Evolutionary conservation across 805 yeast species (phyloP).

Genomic region (Kuraishia piskuri): DNA sequence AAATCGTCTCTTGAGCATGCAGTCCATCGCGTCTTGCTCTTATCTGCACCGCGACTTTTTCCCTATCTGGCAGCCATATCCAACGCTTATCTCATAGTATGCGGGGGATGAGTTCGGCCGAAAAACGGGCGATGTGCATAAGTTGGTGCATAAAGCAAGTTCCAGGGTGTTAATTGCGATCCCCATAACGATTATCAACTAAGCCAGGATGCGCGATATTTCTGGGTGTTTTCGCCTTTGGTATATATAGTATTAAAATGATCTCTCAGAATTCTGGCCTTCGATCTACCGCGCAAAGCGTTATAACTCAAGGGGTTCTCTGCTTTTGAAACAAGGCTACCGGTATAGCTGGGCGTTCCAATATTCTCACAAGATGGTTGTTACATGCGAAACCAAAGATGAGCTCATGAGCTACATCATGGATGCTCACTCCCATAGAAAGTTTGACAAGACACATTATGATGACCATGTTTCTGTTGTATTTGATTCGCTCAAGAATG

Average conservation of each 20-base stretch:
- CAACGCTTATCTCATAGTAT: background rate
- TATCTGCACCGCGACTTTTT: background rate
- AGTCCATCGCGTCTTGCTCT: no score
- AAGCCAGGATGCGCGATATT: no score
- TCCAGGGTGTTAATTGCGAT: no score
- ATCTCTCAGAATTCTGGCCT: no score
- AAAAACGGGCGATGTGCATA: background rate
- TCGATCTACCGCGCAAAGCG: no score
- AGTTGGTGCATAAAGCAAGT: no score
- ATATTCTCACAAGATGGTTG: background rate
- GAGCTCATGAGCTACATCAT: conserved; percentile 23
- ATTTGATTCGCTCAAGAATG: conserved; percentile 12
- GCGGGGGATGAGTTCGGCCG: background rate
- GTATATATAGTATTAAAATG: no score
- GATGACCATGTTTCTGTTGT: conserved; percentile 23
- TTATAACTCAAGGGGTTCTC: no score
- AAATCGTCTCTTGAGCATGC: no score
- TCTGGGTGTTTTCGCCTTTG: no score
- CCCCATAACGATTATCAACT: no score
- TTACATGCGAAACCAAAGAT: conserved; percentile 12
- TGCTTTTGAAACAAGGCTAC: background rate
- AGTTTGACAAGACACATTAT: conserved; percentile 24
- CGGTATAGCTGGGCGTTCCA: background rate
- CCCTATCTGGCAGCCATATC: background rate
- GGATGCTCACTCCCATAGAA: conserved; percentile 28